A percentile compares a stretch with the other conserved stretches of the same genome.
Conservation (phyloP, 306 rosid genomes). For the Trifolium fragiferum region DNA sequence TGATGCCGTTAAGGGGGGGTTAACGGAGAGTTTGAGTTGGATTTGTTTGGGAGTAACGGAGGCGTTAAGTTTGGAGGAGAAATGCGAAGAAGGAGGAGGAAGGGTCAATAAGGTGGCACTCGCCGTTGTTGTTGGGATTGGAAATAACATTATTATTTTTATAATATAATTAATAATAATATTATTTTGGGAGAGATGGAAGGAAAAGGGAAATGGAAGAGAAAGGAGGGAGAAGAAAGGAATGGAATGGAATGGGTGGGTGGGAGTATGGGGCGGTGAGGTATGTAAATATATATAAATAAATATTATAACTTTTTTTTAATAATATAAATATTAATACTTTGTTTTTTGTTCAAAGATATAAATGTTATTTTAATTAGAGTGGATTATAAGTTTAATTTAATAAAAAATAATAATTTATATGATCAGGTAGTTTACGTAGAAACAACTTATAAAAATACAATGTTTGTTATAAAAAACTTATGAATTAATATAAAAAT, state of each 20-base stretch:
- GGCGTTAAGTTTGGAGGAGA: conserved; percentile 9
- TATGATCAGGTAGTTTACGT: too few relatives aligned
- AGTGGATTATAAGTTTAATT: too few relatives aligned
- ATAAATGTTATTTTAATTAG: too few relatives aligned
- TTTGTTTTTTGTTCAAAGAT: too few relatives aligned
- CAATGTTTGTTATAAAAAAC: too few relatives aligned
- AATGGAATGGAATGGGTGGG: background rate
- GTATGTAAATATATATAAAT: background rate
- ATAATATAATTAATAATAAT: background rate
- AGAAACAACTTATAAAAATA: too few relatives aligned
- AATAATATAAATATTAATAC: too few relatives aligned
- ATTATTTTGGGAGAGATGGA: background rate
- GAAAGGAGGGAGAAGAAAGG: background rate
- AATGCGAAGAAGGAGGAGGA: background rate
- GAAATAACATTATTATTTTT: background rate
- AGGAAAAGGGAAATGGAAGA: background rate
- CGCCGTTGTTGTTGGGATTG: conserved; percentile 1
- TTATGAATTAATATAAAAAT: too few relatives aligned
- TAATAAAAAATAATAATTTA: too few relatives aligned
- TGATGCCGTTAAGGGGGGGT: background rate
- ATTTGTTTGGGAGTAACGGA: background rate
- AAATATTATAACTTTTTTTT: too few relatives aligned
- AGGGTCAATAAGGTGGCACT: background rate
- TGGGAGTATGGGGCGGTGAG: background rate
- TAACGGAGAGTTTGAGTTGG: conserved; percentile 21